Evolutionary conservation across 192 early-diverging fungal species (phyloP), one percentile per base, ranked within the genome.

Genomic region (Backusella morwellensis): DNA sequence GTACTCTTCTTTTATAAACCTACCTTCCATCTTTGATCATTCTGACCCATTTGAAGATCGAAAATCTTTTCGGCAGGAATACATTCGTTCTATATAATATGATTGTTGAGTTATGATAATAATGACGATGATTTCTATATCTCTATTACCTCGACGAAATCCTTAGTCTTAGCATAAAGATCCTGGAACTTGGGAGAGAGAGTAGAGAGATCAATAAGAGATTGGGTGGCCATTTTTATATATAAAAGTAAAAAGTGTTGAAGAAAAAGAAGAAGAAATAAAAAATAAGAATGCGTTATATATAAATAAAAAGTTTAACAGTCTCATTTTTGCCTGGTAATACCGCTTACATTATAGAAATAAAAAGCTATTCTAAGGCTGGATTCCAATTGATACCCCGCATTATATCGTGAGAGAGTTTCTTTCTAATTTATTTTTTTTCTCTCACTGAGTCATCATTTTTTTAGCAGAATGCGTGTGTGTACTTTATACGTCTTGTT

Each of bases 1-100:
- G 29, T 1, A 29, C 1, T 29, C 29, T 29, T 29, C 1, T 29
- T 29, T 29, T 29, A 38, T 11, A 38, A 23, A 40, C 21, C 76
- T 80, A 93, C 93, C 90, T 88, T 93, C 92, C 95, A 99, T 32
- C 97, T 89, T 52, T 97, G 82, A 7, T 92, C 91, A 6, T 91
- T 88, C 72, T 84, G 72, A 38, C 91, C 93, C 71, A 98, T 80
- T 82, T 95, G 95, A 44, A 82, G 73, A 67, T 91, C 85, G 78
- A 90, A 96, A 41, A 91, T 74, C 66, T 86, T 78, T 78, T 98
- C 96, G 67, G 96, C 96, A 26, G 98, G 98, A 82, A 99, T 93
- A 85, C 98, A 99, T 75, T 98, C 97, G 80, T 94, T 89, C 86
- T 95, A 76, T 50, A 21, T 63, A 32, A 54, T 26, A 35, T 69